Evolutionary conservation across 129 eudicot species (phyloP).

Genomic region (Centaurea solstitialis): DNA sequence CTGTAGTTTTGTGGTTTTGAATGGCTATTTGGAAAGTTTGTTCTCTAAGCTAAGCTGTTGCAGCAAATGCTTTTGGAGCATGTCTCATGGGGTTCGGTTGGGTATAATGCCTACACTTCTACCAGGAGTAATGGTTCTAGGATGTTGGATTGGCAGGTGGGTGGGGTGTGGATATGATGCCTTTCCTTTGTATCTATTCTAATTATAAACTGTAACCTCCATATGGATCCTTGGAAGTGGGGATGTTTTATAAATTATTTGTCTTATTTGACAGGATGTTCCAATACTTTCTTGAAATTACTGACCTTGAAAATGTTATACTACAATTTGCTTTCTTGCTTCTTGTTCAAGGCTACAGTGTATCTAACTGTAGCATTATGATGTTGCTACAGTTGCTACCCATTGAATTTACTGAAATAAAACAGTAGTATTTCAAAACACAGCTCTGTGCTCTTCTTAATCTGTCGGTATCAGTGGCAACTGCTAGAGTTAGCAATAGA

Average conservation of each 20-base stretch:
- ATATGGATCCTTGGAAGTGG: conserved; percentile 1
- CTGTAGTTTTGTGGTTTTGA: conserved; percentile 4
- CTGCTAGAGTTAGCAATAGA: conserved; percentile 21
- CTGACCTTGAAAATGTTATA: background rate
- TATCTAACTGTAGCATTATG: conserved; percentile 13
- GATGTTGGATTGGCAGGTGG: background rate
- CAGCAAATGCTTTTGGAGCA: background rate
- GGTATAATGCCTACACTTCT: background rate
- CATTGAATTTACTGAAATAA: background rate
- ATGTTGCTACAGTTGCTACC: background rate
- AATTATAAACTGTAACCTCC: background rate
- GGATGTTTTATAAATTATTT: background rate
- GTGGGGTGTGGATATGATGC: background rate
- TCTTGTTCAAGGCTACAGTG: background rate
- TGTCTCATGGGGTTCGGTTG: background rate
- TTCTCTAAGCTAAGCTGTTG: conserved; percentile 5
- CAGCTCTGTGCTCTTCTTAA: background rate
- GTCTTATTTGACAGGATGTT: background rate
- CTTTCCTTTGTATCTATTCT: background rate
- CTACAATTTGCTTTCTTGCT: conserved; percentile 7
- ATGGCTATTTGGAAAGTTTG: background rate
- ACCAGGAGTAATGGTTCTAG: background rate
- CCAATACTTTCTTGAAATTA: background rate
- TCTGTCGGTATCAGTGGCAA: conserved; percentile 13
- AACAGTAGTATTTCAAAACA: background rate